Evolutionary conservation across 1,284 basidiomycete genomes (phyloP), one percentile per base, ranked within the genome.

Genomic region (Boletus sp.): DNA sequence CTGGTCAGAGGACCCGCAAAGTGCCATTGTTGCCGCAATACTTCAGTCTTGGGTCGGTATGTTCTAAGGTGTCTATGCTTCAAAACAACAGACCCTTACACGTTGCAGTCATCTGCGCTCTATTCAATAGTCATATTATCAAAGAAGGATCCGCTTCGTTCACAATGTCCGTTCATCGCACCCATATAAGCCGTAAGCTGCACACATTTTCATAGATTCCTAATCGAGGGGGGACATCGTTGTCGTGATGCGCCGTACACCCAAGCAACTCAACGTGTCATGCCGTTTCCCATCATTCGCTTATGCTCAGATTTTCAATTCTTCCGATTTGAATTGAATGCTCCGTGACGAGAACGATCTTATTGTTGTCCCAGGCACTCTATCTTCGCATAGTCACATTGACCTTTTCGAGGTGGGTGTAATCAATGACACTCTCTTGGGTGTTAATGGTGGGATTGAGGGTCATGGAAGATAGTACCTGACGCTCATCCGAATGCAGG

Each of bases 401-500:
- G 46, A 57, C 47, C 56, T 62, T 44, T 56, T 59, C 22, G 41
- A 46, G 41, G 43, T 35, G 30, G 50, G 57, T 23, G 45, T 51
- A 27, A 59, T 53, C 25, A 25, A 48, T 22, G 45, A 43, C 16
- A 13, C 48, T 19, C 34, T 56, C 27, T 41, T 49, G 22, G 50
- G 44, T 13, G 55, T 57, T 20, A 57, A 50, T 36, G 53, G 53
- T 58, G 25, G 35, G 48, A 25, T 27, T 13, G n/a, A 23, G 44
- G 7, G 32, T n/a, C 9, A n/a, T 49, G 14, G 13, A 6, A 26
- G 26, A 34, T 35, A 3, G 20, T 38, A 19, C 23, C 44, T 29
- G 16, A 40, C 13, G 27, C 37, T 47, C 10, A 56, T 39, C 41
- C 12, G 22, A 27, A 19, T 19, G 19, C 45, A 80, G 78, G 82